Base-by-base conservation (phyloP, 768 basidiomycete genomes). In the Amanita phalloides region DNA sequence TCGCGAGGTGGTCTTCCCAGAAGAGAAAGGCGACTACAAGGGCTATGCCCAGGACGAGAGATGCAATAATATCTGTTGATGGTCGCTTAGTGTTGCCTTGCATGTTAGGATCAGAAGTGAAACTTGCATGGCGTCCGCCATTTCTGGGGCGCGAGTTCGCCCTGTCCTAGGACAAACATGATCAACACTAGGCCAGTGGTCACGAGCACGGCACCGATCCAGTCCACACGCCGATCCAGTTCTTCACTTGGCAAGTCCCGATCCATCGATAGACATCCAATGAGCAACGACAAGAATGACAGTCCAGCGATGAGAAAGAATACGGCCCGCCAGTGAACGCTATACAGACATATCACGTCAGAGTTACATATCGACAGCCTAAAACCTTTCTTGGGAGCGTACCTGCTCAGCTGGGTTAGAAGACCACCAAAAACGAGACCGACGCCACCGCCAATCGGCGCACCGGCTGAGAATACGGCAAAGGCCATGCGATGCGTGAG, bases 401-500 rank as follows among this genome's bases (percentile, higher is more conserved):
- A 74, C 76, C 51, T 50, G 25, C 75, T 69, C 9, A 66, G 64
- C 58, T 89, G 76, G 0, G 82, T 86, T n/a, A 90, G 64, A 1
- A 83, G 66, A n/a, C 87, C 89, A 14, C 90, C 90, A 0, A 90
- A 53, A 0, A 81, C 66, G 28, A 72, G 72, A 1, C 92, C 90
- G 11, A 91, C 66, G 0, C 79, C 84, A 0, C 75, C 85, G 0
- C 92, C 92, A 4, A 93, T 60, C 0, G 92, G 90, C 0, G 86
- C 88, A 25, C 93, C 93, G 0, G 90, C 88, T 0, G 84, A 75
- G 56, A 92, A 94, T 0, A 84, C 81, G 0, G 93, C 78, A 56
- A 94, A 95, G 0, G 90, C 92, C 0, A 80, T 64, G 1, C 86
- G 80, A 8, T 92, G 78, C 0, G 81, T 73, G 10, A 70, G 69